Base-by-base conservation (phyloP, 805 yeast species). In the Debaryomyces tyrocola region DNA sequence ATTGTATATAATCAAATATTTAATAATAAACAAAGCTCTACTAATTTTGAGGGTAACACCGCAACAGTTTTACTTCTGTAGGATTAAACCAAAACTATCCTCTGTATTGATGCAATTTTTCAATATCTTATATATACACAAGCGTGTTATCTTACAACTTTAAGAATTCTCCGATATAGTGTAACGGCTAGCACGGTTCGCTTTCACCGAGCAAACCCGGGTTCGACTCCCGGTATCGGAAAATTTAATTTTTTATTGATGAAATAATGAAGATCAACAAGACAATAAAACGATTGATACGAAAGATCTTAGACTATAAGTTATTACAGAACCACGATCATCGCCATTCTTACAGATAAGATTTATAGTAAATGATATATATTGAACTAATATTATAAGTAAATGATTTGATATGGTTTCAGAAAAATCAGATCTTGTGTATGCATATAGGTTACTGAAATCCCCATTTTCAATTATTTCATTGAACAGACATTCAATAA, bases 141-240 rank as follows among this genome's bases (percentile, higher is more conserved):
- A 6, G 10, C 4, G 5, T 24, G 27, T 24, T 24, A 2, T 24
- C 27, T 24, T 24, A 6, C 27, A 24, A 24, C 27, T 3, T 2
- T 9, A 31, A 6, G 7, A 37, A 20, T 37, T 12, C 34, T 71
- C 77, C 77, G 77, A 70, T 71, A 67, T 73, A 67, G 77, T 73
- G 77, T 73, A 73, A 70, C 74, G 77, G 77, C 71, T 73, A 73
- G 69, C 77, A 73, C 77, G 73, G 77, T 71, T 71, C 75, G 73
- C 77, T 73, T 68, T 73, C 77, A 72, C 77, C 73, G 76, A 71
- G 77, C 77, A 72, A 60, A 72, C 76, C 77, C 85, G 87, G 87
- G 87, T 83, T 83, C 87, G 86, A 83, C 85, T 82, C 87, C 87
- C 87, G 85, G 88, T 76, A 82, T 80, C 86, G 87, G 87, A 82